Percentiles rank a stretch among this genome's conserved stretches.
Evolutionary conservation across 148 eudicot genomes (phyloP).

Genomic region (Suaeda aralocaspica): DNA sequence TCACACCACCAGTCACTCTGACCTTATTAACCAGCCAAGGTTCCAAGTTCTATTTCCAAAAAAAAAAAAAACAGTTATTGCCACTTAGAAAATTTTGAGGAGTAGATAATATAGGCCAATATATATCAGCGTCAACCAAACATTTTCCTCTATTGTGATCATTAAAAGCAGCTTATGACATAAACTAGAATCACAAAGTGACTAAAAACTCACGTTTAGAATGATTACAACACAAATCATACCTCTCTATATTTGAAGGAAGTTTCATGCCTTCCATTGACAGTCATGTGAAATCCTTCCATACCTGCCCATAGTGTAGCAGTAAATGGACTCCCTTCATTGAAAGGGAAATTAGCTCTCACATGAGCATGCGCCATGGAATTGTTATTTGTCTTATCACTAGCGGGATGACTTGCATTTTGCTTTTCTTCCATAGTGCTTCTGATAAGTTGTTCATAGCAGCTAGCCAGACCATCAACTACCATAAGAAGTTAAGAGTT

Average conservation of each 20-base stretch:
- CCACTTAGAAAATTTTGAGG: not conserved
- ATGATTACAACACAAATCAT: constrained; percentile 19
- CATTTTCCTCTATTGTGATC: not conserved
- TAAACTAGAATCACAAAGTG: constrained; percentile 7
- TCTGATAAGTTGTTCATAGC: constrained; percentile 46
- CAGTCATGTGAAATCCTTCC: constrained; percentile 93
- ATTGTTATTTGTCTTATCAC: constrained; percentile 32
- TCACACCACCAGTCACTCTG: constrained; percentile 63
- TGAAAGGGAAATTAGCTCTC: constrained; percentile 62
- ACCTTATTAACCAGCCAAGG: constrained; percentile 83
- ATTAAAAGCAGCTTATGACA: not conserved
- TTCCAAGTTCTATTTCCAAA: constrained; percentile 68
- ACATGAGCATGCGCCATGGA: constrained; percentile 39
- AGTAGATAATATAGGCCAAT: no score
- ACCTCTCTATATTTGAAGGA: constrained; percentile 86
- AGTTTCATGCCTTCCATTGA: constrained; percentile 92
- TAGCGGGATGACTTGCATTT: constrained; percentile 37
- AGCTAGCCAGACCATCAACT: constrained; percentile 36
- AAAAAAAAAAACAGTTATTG: not conserved
- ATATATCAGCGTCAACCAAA: no score
- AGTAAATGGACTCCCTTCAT: constrained; percentile 67
- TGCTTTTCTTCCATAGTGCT: constrained; percentile 36
- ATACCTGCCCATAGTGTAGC: constrained; percentile 79
- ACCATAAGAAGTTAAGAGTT: not conserved
- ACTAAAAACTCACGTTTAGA: not conserved